phyloP scores from a whole-genome alignment of 345 rosid genomes.

The Eucalyptus pauciflora region DNA sequence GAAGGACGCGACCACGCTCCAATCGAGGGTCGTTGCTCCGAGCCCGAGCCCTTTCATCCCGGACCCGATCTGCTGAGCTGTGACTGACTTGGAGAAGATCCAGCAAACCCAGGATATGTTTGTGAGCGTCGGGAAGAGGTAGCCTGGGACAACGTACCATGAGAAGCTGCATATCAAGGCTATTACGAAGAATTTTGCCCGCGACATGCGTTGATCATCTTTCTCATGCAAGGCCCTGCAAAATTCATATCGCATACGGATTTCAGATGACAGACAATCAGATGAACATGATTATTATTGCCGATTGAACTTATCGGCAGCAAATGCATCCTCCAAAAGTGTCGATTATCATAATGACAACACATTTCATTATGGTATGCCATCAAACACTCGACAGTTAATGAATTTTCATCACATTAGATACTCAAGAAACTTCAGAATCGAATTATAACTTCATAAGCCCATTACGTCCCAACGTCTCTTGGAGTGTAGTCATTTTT shows the following conservation, averaged over 20 bases:
- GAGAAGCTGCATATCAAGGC: neutral
- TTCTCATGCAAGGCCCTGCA: constrained; percentile 9
- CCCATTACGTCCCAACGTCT: neutral
- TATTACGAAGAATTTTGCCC: constrained; percentile 4
- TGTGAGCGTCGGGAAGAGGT: neutral
- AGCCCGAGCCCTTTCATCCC: constrained; percentile 5
- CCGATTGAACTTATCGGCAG: neutral
- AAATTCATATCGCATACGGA: neutral
- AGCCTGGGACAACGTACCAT: neutral
- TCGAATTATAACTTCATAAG: neutral
- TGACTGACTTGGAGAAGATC: constrained; percentile 3
- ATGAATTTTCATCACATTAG: neutral
- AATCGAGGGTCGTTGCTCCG: constrained; percentile 1
- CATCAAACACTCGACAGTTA: neutral
- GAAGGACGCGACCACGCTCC: constrained; percentile 1
- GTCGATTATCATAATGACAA: neutral
- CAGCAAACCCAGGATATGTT: constrained; percentile 6
- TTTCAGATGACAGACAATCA: neutral
- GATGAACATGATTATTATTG: neutral
- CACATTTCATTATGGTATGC: neutral
- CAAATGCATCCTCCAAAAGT: neutral
- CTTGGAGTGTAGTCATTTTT: neutral
- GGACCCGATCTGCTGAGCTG: constrained; percentile 3
- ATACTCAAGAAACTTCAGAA: neutral
- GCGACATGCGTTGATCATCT: neutral